A percentile compares a stretch with the other conserved stretches of the same genome.
phyloP scores from a whole-genome alignment of 2,329 filamentous ascomycete genomes.

The Fusarium paranaense region DNA sequence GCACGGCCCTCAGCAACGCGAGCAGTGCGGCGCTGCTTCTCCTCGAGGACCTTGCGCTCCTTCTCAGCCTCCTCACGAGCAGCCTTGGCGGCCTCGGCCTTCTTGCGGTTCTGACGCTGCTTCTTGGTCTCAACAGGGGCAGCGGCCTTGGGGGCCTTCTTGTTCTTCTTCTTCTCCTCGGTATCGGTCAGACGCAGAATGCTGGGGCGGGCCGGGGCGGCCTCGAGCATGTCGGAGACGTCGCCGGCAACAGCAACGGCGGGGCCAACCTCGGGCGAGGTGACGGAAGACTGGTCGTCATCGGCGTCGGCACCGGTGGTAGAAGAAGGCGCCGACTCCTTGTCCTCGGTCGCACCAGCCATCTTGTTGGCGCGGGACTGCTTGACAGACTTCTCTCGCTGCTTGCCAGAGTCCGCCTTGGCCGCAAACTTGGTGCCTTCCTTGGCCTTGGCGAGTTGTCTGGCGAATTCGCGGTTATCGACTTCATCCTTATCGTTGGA shows the following conservation, averaged over 20 bases:
- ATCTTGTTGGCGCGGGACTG: conserved; percentile 71
- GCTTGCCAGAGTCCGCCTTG: conserved; percentile 68
- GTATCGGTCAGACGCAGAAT: conserved; percentile 82
- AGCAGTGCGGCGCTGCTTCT: conserved; percentile 85
- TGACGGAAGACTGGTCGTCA: conserved; percentile 79
- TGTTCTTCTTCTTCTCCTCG: conserved; percentile 71
- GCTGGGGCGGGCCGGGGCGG: conserved; percentile 73
- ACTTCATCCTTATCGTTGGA: conserved; percentile 57
- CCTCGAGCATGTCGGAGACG: conserved; percentile 93
- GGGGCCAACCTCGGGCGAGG: conserved; percentile 71
- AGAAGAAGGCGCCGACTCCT: conserved; percentile 67
- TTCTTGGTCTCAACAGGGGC: conserved; percentile 89
- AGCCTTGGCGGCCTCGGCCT: conserved; percentile 83
- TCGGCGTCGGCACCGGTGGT: conserved; percentile 81
- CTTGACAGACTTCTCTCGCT: conserved; percentile 77
- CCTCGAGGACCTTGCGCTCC: conserved; percentile 78
- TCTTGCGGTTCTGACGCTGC: conserved; percentile 91
- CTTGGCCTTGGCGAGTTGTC: conserved; percentile 77
- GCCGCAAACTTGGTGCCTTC: conserved; percentile 72
- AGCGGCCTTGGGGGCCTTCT: conserved; percentile 70
- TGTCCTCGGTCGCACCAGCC: conserved; percentile 55
- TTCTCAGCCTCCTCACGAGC: conserved; percentile 82
- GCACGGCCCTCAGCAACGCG: conserved; percentile 85
- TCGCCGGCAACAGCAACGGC: conserved; percentile 72
- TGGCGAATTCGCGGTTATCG: conserved; percentile 81